These are phyloP conservation scores for Arctostaphylos glauca DNA, from an alignment of 148 eudicot genomes.

Conservation along the genomic window DNA sequence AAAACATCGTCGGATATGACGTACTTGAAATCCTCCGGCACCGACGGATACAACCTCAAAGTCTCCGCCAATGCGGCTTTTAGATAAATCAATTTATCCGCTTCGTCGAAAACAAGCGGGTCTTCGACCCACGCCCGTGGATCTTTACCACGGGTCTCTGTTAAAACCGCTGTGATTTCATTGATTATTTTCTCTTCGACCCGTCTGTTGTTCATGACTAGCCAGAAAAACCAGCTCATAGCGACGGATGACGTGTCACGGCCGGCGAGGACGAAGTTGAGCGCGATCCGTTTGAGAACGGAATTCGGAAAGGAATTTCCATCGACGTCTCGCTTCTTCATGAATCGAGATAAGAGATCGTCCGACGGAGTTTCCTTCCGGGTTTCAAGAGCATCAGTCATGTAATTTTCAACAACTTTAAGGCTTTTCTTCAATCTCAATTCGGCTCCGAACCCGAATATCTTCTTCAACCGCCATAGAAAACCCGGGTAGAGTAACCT, in stretches of 20 bases:
- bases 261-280: constrained; percentile 84
- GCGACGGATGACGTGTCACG: constrained; percentile 87
- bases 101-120: constrained; percentile 75
- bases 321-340: constrained; percentile 58
- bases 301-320: constrained; percentile 46
- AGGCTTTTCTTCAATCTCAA: constrained; percentile 44
- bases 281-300: constrained; percentile 68
- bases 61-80: constrained; percentile 83
- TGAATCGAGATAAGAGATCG: constrained; percentile 72
- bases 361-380: constrained; percentile 64
- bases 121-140: constrained; percentile 44
- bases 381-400: constrained; percentile 53
- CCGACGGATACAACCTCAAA: constrained; percentile 73
- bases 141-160: constrained; percentile 57
- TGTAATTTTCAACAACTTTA: constrained; percentile 56
- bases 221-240: constrained; percentile 87
- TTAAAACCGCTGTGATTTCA: constrained; percentile 49
- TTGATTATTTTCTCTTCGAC: constrained; percentile 53
- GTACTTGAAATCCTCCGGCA: constrained; percentile 76
- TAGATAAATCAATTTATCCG: constrained; percentile 61
- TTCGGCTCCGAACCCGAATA: constrained; percentile 54
- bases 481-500: constrained; percentile 62
- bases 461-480: constrained; percentile 59
- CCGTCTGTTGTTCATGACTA: constrained; percentile 62
- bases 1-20: constrained; percentile 67